phyloP scores from a whole-genome alignment of 768 basidiomycete genomes.

The Suillus americanus region DNA sequence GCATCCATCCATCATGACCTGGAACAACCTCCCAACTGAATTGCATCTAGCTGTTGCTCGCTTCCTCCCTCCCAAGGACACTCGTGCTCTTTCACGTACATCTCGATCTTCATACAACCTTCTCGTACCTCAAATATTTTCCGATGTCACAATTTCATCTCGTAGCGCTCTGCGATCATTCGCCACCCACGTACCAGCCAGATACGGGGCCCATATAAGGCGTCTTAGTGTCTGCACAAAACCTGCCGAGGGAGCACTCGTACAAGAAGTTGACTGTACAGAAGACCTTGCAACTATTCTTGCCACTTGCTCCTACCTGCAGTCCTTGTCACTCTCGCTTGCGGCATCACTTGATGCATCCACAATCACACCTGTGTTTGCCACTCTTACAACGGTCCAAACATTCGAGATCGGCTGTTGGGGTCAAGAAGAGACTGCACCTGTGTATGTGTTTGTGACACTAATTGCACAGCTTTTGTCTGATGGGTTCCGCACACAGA shows the following conservation, averaged over 20 bases:
- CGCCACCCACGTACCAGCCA: conserved; percentile 53
- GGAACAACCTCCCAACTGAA: conserved; percentile 64
- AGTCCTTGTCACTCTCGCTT: conserved; percentile 25
- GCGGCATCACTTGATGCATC: conserved; percentile 23
- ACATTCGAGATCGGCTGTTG: conserved; percentile 22
- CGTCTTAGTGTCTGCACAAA: conserved; percentile 48
- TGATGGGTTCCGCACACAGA: conserved; percentile 8
- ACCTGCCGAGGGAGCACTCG: conserved; percentile 28
- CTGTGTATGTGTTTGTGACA: conserved; percentile 33
- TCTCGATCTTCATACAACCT: conserved; percentile 50
- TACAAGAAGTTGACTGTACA: conserved; percentile 34
- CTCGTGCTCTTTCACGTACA: conserved; percentile 48
- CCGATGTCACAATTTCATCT: conserved; percentile 50
- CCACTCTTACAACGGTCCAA: conserved; percentile 16
- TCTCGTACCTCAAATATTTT: conserved; percentile 60
- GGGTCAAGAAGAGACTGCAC: conserved; percentile 34
- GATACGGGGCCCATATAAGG: conserved; percentile 52
- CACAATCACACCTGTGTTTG: conserved; percentile 22
- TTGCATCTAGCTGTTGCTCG: conserved; percentile 61
- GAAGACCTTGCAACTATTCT: conserved; percentile 54
- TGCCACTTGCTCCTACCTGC: conserved; percentile 45
- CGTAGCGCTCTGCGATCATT: conserved; percentile 51
- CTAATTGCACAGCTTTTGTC: conserved; percentile 8
- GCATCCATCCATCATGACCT: conserved; percentile 25
- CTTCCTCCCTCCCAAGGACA: conserved; percentile 43